Conservation (phyloP, 306 rosid species). For the Lotus japonicus region DNA sequence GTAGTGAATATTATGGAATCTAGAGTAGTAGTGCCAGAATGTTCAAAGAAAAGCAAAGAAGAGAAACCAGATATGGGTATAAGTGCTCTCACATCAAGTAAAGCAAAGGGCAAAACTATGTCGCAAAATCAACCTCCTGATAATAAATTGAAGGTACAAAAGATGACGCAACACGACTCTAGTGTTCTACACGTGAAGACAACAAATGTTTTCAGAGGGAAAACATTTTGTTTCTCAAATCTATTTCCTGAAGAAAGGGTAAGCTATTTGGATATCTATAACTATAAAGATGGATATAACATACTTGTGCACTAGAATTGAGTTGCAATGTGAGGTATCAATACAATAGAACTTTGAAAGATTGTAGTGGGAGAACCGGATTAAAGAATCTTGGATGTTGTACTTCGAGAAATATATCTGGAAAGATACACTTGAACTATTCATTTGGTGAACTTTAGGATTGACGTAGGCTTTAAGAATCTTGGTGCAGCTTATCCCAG, state of each 20-base stretch:
- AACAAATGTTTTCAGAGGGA: slow-evolving; percentile 55
- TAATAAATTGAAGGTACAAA: slow-evolving; percentile 28
- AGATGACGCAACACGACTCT: slow-evolving; percentile 34
- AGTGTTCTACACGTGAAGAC: slow-evolving; percentile 39
- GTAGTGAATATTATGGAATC: slow-evolving; percentile 20
- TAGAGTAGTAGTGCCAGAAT: slow-evolving; percentile 37
- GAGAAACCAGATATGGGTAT: slow-evolving; percentile 32
- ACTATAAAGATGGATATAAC: not conserved
- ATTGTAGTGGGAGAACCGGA: not conserved
- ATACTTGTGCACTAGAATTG: not conserved
- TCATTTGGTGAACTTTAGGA: slow-evolving; percentile 2
- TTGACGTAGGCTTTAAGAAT: not conserved
- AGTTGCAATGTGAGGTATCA: not conserved
- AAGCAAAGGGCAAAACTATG: slow-evolving; percentile 32
- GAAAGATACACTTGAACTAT: not conserved
- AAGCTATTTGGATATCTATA: slow-evolving; percentile 27
- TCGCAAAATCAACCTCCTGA: slow-evolving; percentile 37
- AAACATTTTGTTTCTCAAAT: slow-evolving; percentile 60
- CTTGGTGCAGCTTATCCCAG: no score
- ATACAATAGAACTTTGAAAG: not conserved
- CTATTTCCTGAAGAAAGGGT: slow-evolving; percentile 81
- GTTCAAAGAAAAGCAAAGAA: slow-evolving; percentile 35
- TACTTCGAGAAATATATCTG: not conserved
- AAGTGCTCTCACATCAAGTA: slow-evolving; percentile 28
- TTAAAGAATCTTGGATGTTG: not conserved